Base-by-base conservation (phyloP, 345 rosid species). In the Gossypium longicalyx region DNA sequence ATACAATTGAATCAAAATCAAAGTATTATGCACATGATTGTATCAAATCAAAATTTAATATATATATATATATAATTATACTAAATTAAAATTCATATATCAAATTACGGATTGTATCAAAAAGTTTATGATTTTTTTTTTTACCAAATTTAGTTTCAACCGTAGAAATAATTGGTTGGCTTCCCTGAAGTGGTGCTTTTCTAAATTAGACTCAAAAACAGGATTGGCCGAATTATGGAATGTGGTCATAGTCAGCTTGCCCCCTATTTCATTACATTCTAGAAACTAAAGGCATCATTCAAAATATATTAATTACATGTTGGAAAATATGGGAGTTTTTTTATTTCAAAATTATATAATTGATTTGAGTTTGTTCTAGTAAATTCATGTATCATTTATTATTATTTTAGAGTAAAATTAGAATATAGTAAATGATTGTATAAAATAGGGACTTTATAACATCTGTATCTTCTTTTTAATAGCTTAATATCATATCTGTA, bases 381-480 rank as follows among this genome's bases (percentile, higher is more conserved):
- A 34, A 34, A 34, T 5, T 34, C 41, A 34, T 34, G 7, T 7
- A 34, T 34, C 6, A 4, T 34, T 34, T 34, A 4, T 4, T 34
- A 34, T 34, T 34, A 34, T 34, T 34, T 34, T 6, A 4, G 6
- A 34, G 7, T 34, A 34, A 34, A 29, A 34, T 5, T 34, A 34
- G 41, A 34, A 5, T 34, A 34, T 4, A 0, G 7, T 6, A 34
- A 34, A 4, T 7, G 1, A 29, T 29, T 0, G 5, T 29, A 29
- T 3, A 0, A 29, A 29, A 29, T 29, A 29, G 34, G 0, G 5
- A 34, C 6, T 6, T 34, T 6, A 34, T 0, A 34, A 4, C 1
- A 4, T 34, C 0, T 29, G 0, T 0, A 34, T 34, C 0, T 34
- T 34, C 0, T 29, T 29, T 29, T 34, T 34, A 34, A 4, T 34